phyloP scores from a whole-genome alignment of 495 filamentous ascomycete species.

The Jackrogersella minutella region DNA sequence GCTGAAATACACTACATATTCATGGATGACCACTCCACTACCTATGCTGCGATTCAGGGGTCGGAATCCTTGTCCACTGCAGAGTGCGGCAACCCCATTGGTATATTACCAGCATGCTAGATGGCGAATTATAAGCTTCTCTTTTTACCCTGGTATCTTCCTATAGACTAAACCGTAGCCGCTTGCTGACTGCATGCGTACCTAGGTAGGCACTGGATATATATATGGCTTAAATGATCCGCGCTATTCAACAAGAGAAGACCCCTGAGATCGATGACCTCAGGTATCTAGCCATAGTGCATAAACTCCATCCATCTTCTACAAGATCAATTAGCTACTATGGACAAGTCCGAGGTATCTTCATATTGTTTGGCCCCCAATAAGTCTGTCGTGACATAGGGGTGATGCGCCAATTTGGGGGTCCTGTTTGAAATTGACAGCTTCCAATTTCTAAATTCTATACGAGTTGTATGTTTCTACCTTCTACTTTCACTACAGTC shows the following conservation, averaged over 20 bases:
- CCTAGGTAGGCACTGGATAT: too few species aligned
- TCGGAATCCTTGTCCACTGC: constrained; percentile 3
- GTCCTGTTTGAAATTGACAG: neutral
- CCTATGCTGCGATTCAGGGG: constrained; percentile 4
- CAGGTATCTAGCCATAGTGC: too few species aligned
- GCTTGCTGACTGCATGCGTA: constrained; percentile 26
- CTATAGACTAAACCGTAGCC: too few species aligned
- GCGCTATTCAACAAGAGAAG: neutral
- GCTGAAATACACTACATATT: neutral
- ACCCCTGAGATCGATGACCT: neutral
- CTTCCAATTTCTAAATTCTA: too few species aligned
- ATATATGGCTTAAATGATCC: too few species aligned
- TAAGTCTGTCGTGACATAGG: neutral
- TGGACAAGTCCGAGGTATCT: neutral
- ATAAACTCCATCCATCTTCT: too few species aligned
- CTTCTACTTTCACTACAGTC: too few species aligned
- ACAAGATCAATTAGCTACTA: too few species aligned
- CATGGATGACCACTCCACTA: constrained; percentile 22
- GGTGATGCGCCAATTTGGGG: neutral
- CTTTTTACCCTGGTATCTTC: too few species aligned
- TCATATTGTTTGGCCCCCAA: constrained; percentile 3
- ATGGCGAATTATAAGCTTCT: constrained; percentile 9
- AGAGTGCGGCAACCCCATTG: constrained; percentile 15
- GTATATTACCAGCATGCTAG: constrained; percentile 22
- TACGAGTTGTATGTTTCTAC: too few species aligned